phyloP scores from a whole-genome alignment of 352 stramenopile genomes.

The Globisporangium spinosum region DNA sequence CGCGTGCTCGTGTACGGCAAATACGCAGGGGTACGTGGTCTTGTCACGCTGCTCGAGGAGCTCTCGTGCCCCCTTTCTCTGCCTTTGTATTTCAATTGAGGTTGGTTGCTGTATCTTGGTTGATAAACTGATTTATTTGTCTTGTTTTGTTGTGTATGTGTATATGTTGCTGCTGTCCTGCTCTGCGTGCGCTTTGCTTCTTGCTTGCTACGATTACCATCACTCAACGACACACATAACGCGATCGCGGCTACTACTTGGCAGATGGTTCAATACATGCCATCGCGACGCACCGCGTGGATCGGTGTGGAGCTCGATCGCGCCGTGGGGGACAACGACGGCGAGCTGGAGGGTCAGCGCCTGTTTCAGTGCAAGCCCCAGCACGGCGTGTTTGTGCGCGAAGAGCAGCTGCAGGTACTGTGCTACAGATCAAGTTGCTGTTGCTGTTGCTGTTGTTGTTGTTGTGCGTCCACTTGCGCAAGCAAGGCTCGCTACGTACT shows the following conservation, averaged over 20 bases:
- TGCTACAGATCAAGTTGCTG: not conserved
- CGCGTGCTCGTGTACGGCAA: slow-evolving; percentile 80
- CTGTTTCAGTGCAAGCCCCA: slow-evolving; percentile 84
- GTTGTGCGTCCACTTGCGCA: not conserved
- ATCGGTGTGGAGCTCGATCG: slow-evolving; percentile 87
- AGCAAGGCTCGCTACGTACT: not conserved
- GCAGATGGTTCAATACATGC: slow-evolving; percentile 67
- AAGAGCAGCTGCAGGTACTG: slow-evolving; percentile 64
- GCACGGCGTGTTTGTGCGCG: slow-evolving; percentile 81
- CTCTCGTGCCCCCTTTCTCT: not conserved
- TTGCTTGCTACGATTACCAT: not conserved
- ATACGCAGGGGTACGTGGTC: slow-evolving; percentile 59
- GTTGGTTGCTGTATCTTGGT: not conserved
- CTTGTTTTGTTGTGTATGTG: slow-evolving; percentile 14
- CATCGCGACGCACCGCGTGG: slow-evolving; percentile 40
- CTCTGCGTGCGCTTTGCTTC: slow-evolving; percentile 7
- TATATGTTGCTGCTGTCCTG: not conserved
- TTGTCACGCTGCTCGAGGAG: not conserved
- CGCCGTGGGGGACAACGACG: slow-evolving; percentile 74
- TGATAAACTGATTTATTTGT: not conserved
- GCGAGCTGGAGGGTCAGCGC: slow-evolving; percentile 58
- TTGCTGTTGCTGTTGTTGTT: not conserved
- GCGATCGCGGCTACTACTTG: not conserved
- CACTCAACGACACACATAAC: not conserved
- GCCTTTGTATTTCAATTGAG: not conserved